phyloP scores from a whole-genome alignment of 352 stramenopile genomes.

The Phytophthora citrophthora region DNA sequence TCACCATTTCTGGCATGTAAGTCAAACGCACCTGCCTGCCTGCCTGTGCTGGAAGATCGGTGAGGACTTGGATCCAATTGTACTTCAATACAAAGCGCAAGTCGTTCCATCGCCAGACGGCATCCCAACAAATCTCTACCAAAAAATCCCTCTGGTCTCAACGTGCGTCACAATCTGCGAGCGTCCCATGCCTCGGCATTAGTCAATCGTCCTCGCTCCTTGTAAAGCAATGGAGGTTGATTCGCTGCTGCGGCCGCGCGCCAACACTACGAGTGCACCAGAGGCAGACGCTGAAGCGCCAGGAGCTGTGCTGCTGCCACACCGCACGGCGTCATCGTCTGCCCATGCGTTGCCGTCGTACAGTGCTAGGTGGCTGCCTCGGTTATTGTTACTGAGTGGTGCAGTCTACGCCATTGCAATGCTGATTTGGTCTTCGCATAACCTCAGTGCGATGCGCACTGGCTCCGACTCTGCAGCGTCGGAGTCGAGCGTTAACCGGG shows the following conservation, averaged over 20 bases:
- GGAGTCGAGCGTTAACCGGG: slow-evolving; percentile 1
- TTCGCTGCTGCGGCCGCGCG: slow-evolving; percentile 22
- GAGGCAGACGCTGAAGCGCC: background rate
- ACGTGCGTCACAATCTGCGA: slow-evolving; percentile 16
- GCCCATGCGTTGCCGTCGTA: slow-evolving; percentile 9
- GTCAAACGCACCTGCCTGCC: slow-evolving; percentile 3
- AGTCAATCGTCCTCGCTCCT: slow-evolving; percentile 11
- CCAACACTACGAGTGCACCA: slow-evolving; percentile 8
- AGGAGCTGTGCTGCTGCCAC: slow-evolving; percentile 6
- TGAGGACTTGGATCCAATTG: background rate
- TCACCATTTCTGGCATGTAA: background rate
- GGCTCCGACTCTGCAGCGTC: slow-evolving; percentile 11
- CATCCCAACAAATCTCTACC: slow-evolving; percentile 11
- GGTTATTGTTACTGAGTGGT: slow-evolving; percentile 23
- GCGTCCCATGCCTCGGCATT: slow-evolving; percentile 18
- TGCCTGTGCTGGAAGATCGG: background rate
- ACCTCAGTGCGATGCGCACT: slow-evolving; percentile 18
- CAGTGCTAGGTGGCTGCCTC: slow-evolving; percentile 24
- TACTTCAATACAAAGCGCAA: background rate
- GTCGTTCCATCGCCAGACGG: too few relatives aligned
- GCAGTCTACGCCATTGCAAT: slow-evolving; percentile 32
- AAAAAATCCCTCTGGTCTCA: slow-evolving; percentile 24
- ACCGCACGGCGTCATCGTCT: background rate
- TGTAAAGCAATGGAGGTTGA: slow-evolving; percentile 24
- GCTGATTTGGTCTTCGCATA: slow-evolving; percentile 34